Evolutionary conservation across 2,329 filamentous ascomycete genomes (phyloP).

Genomic region (Colletotrichum sp.): DNA sequence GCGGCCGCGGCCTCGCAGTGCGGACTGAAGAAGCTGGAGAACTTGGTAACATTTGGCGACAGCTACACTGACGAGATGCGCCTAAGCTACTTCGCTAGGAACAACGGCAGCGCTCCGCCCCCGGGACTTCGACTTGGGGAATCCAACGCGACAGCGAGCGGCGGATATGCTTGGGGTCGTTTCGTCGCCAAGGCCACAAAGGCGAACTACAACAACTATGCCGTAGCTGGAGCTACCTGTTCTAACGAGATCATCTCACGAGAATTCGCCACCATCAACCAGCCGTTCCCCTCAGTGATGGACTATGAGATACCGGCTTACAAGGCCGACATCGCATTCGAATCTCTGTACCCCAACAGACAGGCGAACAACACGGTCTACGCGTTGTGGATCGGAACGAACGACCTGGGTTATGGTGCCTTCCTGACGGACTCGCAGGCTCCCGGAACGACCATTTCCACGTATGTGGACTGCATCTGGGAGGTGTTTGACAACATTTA

Average conservation of each 20-base stretch:
- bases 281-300: constrained; percentile 64
- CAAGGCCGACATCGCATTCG: constrained; percentile 49
- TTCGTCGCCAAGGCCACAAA: constrained; percentile 66
- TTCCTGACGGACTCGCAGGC: constrained; percentile 71
- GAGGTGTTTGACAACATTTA: constrained; percentile 67
- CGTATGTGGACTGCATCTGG: constrained; percentile 74
- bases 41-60: constrained; percentile 74
- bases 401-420: constrained; percentile 71
- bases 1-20: constrained; percentile 18
- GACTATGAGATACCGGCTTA: constrained; percentile 67
- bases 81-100: constrained; percentile 63
- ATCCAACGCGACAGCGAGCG: constrained; percentile 61
- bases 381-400: constrained; percentile 81
- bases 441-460: constrained; percentile 61
- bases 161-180: constrained; percentile 73
- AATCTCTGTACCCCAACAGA: constrained; percentile 47
- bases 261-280: constrained; percentile 52
- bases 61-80: constrained; percentile 79
- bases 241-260: constrained; percentile 71
- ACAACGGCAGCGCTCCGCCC: constrained; percentile 66
- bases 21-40: constrained; percentile 56
- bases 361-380: constrained; percentile 70
- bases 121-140: constrained; percentile 54
- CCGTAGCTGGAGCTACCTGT: constrained; percentile 74
- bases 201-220: constrained; percentile 69